Evolutionary conservation across 495 filamentous ascomycete species (phyloP).

Genomic region (Hypoxylon intermedium): DNA sequence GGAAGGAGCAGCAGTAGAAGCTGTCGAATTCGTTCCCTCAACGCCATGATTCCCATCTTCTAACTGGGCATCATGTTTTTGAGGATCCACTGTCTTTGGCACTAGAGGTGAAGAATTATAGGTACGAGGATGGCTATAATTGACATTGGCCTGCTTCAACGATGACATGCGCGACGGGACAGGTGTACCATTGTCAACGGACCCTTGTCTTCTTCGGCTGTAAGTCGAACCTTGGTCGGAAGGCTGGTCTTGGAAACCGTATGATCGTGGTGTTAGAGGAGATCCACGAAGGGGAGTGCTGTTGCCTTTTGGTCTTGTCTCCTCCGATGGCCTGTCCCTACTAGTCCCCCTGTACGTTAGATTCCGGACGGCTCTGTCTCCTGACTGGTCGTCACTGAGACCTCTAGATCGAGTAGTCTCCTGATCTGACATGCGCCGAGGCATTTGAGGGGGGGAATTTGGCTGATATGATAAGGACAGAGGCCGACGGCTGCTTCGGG

Average conservation of each 20-base stretch:
- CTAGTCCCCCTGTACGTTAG: conserved; percentile 43
- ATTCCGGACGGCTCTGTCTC: conserved; percentile 37
- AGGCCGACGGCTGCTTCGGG: conserved; percentile 52
- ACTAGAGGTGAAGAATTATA: conserved; percentile 65
- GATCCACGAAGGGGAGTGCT: conserved; percentile 46
- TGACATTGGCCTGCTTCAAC: conserved; percentile 63
- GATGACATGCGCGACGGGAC: conserved; percentile 46
- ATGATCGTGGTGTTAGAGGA: conserved; percentile 51
- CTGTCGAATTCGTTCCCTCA: conserved; percentile 78
- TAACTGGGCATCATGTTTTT: conserved; percentile 42
- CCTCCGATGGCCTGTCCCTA: conserved; percentile 36
- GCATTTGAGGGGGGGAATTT: conserved; percentile 47
- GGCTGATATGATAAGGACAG: conserved; percentile 50
- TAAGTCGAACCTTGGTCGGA: conserved; percentile 55
- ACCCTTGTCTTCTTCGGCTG: conserved; percentile 45
- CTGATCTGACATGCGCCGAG: conserved; percentile 56
- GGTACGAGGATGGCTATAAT: conserved; percentile 58
- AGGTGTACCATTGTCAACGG: conserved; percentile 47
- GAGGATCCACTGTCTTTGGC: conserved; percentile 52
- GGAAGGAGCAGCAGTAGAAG: conserved; percentile 85
- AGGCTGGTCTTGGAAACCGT: conserved; percentile 50
- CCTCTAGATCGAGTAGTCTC: conserved; percentile 47
- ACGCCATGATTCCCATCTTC: conserved; percentile 47
- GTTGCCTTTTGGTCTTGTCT: conserved; percentile 32
- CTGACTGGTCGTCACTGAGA: conserved; percentile 37